phyloP scores from a whole-genome alignment of 2,329 filamentous ascomycete genomes.

The Magnaporthiopsis rhizophila region DNA sequence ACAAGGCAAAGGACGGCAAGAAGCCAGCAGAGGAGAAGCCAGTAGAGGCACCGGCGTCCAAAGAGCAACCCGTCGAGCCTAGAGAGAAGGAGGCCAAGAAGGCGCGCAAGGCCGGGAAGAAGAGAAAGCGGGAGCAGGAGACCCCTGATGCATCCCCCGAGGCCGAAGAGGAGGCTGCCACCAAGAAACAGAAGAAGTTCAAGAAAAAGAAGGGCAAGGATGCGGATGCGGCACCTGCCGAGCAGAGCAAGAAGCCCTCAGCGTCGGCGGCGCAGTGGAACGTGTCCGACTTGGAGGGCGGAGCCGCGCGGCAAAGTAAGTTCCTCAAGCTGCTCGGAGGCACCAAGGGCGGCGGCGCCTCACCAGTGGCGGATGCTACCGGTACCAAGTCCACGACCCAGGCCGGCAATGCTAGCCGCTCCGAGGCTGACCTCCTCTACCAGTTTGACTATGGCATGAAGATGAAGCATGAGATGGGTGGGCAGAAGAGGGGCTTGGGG shows the following conservation, averaged over 20 bases:
- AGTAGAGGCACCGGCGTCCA: slow-evolving; percentile 8
- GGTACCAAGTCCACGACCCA: neutral
- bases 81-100: slow-evolving; percentile 15
- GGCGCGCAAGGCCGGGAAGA: slow-evolving; percentile 19
- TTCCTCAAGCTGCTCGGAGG: slow-evolving; percentile 49
- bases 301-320: slow-evolving; percentile 42
- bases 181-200: slow-evolving; percentile 18
- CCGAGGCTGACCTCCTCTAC: slow-evolving; percentile 40
- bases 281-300: slow-evolving; percentile 42
- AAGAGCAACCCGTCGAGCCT: slow-evolving; percentile 16
- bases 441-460: slow-evolving; percentile 50
- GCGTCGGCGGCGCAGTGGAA: slow-evolving; percentile 40
- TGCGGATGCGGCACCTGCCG: slow-evolving; percentile 19
- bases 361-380: slow-evolving; percentile 7
- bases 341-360: slow-evolving; percentile 31
- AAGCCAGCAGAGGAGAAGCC: slow-evolving; percentile 13
- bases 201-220: slow-evolving; percentile 27
- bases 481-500: slow-evolving; percentile 44
- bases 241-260: slow-evolving; percentile 16
- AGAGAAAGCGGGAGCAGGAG: slow-evolving; percentile 17
- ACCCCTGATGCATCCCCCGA: slow-evolving; percentile 20
- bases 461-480: slow-evolving; percentile 44
- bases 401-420: slow-evolving; percentile 7
- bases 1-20: slow-evolving; percentile 1
- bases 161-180: slow-evolving; percentile 15